Conservation (phyloP, 495 filamentous ascomycete species). For the Trichoderma erinaceum region DNA sequence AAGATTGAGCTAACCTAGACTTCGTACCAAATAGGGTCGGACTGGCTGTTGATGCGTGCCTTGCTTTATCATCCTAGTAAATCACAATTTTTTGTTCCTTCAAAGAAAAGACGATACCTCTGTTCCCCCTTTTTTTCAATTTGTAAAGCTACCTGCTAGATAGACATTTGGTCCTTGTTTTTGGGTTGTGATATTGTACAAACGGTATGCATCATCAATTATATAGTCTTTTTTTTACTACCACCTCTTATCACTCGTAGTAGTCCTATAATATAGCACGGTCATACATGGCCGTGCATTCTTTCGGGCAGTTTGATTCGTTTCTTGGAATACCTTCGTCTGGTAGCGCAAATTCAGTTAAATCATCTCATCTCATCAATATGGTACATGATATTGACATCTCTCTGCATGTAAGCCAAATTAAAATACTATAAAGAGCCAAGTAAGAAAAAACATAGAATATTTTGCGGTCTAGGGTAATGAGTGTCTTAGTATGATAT, state of each 20-base stretch:
- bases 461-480: no score
- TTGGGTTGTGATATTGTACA: not conserved
- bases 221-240: not conserved
- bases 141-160: not conserved
- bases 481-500: no score
- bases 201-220: not conserved
- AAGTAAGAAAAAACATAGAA: no score
- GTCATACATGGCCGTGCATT: not conserved
- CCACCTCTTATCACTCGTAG: not conserved
- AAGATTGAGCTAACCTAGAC: constrained; percentile 21
- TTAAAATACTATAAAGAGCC: no score
- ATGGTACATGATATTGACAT: no score
- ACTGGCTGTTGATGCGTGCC: constrained; percentile 83
- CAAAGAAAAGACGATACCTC: not conserved
- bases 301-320: not conserved
- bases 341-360: no score
- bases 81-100: not conserved
- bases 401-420: no score
- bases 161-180: not conserved
- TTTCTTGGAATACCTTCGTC: no score
- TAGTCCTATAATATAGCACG: not conserved
- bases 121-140: not conserved
- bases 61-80: constrained; percentile 59
- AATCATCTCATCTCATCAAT: no score
- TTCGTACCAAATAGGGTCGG: constrained; percentile 57